Evolutionary conservation across 257 asterid genomes (phyloP), one percentile per base, ranked within the genome.

Genomic region (Solanum lignicaule): DNA sequence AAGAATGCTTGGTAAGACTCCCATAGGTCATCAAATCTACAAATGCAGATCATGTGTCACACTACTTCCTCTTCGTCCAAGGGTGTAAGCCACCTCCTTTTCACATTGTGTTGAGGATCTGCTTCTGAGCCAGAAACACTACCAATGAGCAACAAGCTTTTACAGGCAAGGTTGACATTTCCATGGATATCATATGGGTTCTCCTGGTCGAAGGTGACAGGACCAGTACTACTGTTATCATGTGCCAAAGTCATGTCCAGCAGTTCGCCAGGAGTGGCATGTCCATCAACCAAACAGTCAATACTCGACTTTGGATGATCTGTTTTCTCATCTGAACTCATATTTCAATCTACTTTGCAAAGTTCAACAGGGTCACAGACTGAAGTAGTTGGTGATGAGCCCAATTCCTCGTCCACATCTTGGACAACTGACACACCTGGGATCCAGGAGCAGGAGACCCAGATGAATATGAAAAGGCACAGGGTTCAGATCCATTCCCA

Each of bases 51-150:
- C 94, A 16, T 91, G 39, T 6, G 93, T 85, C 62, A 87, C 38
- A 86, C 58, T 86, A 85, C n/a, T 55, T 87, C 91, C n/a, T 60
- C 93, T 43, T 84, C 90, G 31, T 87, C 89, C 48, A 62, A 82
- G 14, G 91, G 89, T 20, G 87, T 83, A 58, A 90, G 88, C 76
- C 94, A 89, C 90, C 91, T 90, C 91, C 90, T 94, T 90, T 96
- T 96, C 38, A 95, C 89, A 86, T 90, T 83, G 72, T 75, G 94
- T 39, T 88, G 89, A 88, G 86, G 88, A 18, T 86, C 92, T 3
- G 90, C 83, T 68, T 89, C 94, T 46, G 90, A 89, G 9, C 43
- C 87, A 52, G 9, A 87, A 58, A 32, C 81, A 48, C 31, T 41
- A 46, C 35, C 23, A 33, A 41, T 29, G 87, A 48, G 43, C 48